phyloP scores from a whole-genome alignment of 768 basidiomycete genomes.

The Wakefieldia striispora region DNA sequence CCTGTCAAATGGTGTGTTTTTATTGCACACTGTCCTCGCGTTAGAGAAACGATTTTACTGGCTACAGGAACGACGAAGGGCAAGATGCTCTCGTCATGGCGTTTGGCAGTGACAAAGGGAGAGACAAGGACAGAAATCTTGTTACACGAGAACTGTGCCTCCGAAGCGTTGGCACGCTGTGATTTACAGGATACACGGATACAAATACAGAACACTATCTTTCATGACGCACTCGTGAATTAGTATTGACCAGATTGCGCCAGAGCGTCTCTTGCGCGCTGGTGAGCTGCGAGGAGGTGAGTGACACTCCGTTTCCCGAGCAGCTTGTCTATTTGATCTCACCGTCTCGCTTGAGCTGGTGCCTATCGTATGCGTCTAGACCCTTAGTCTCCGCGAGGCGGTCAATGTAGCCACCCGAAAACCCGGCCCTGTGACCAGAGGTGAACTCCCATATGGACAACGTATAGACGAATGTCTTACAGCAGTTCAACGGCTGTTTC shows the following conservation, averaged over 20 bases:
- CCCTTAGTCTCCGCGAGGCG: conserved; percentile 25
- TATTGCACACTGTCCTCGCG: background rate
- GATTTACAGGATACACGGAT: conserved; percentile 2
- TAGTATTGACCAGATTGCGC: conserved; percentile 14
- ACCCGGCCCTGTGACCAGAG: conserved; percentile 17
- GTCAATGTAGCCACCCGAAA: conserved; percentile 28
- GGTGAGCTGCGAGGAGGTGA: conserved; percentile 17
- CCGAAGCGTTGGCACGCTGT: conserved; percentile 72
- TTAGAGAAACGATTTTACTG: background rate
- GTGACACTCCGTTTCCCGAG: background rate
- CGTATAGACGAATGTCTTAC: conserved; percentile 18
- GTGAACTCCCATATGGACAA: no score
- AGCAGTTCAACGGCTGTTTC: conserved; percentile 19
- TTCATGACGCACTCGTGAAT: background rate
- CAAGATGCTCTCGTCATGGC: conserved; percentile 73
- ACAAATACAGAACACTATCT: conserved; percentile 9
- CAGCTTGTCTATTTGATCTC: background rate
- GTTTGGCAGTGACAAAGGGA: conserved; percentile 63
- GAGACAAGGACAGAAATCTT: conserved; percentile 71
- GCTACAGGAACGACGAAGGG: conserved; percentile 76
- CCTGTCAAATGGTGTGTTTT: conserved; percentile 69
- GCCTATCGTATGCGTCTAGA: conserved; percentile 18
- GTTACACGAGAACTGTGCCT: conserved; percentile 76
- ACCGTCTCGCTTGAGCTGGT: conserved; percentile 24
- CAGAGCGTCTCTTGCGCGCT: conserved; percentile 9